These are phyloP conservation scores for Trypanosoma mega DNA, from an alignment of 208 protist genomes.

Conservation along the genomic window DNA sequence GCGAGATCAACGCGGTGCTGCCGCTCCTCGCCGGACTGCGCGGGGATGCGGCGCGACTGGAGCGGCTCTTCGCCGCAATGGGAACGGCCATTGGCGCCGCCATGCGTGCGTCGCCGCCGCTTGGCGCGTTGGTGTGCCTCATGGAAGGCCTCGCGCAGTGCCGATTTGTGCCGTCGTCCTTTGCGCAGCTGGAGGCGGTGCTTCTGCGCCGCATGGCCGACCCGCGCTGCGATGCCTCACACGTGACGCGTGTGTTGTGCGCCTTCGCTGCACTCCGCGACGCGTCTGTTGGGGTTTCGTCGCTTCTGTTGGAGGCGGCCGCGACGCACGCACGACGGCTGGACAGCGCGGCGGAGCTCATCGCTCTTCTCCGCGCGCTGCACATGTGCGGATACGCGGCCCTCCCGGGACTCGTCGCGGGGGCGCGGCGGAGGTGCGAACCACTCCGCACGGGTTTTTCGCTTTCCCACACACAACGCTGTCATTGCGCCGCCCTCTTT, in stretches of 20 bases:
- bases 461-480: too few relatives aligned
- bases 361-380: too few relatives aligned
- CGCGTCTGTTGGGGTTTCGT: too few relatives aligned
- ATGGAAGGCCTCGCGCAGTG: conserved; percentile 70
- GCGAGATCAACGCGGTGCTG: conserved; percentile 60
- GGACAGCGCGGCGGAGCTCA: too few relatives aligned
- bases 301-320: too few relatives aligned
- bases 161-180: conserved; percentile 44
- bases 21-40: conserved; percentile 47
- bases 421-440: too few relatives aligned
- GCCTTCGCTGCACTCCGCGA: conserved; percentile 19
- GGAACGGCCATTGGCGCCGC: conserved; percentile 52
- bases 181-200: conserved; percentile 68
- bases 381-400: too few relatives aligned
- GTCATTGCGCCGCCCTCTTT: too few relatives aligned
- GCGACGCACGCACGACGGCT: too few relatives aligned
- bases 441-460: too few relatives aligned
- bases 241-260: conserved; percentile 35
- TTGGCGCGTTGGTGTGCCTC: conserved; percentile 36
- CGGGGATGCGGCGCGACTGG: conserved; percentile 25
- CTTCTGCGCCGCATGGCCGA: conserved; percentile 41
- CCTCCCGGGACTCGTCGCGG: too few relatives aligned
- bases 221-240: conserved; percentile 20
- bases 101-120: conserved; percentile 33
- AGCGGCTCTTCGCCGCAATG: conserved; percentile 46